These are phyloP conservation scores for Monosporozyma siamensis DNA, from an alignment of 805 yeast species.

Conservation along the genomic window DNA sequence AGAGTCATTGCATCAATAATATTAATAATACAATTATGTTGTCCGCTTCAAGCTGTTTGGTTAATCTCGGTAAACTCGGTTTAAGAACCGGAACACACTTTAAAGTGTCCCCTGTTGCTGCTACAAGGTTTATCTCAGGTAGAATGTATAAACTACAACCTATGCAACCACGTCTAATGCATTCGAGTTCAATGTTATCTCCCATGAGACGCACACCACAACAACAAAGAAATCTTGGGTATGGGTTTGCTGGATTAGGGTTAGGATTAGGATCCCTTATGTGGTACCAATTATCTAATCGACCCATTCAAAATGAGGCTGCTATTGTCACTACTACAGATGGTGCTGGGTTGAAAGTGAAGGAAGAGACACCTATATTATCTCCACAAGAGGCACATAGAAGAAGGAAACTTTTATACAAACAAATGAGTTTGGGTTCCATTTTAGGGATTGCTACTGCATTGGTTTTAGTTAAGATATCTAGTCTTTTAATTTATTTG, in stretches of 20 bases:
- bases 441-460: constrained; percentile 23
- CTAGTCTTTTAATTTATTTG: constrained; percentile 17
- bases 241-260: background rate
- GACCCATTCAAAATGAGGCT: background rate
- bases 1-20: background rate
- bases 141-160: too few species aligned
- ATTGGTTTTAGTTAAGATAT: constrained; percentile 21
- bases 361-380: background rate
- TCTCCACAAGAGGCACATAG: background rate
- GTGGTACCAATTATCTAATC: background rate
- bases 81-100: background rate
- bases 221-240: background rate
- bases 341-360: background rate
- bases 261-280: background rate
- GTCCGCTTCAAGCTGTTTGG: background rate
- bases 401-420: constrained; percentile 10
- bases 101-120: background rate
- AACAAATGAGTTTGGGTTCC: constrained; percentile 25
- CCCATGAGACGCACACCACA: too few species aligned
- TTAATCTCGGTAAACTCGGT: background rate
- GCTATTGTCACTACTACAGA: background rate
- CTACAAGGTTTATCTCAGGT: too few species aligned
- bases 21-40: background rate
- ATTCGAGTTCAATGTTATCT: too few species aligned
- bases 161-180: too few species aligned